Conservation (phyloP, 2,329 filamentous ascomycete genomes). For the Arthroderma uncinatum region DNA sequence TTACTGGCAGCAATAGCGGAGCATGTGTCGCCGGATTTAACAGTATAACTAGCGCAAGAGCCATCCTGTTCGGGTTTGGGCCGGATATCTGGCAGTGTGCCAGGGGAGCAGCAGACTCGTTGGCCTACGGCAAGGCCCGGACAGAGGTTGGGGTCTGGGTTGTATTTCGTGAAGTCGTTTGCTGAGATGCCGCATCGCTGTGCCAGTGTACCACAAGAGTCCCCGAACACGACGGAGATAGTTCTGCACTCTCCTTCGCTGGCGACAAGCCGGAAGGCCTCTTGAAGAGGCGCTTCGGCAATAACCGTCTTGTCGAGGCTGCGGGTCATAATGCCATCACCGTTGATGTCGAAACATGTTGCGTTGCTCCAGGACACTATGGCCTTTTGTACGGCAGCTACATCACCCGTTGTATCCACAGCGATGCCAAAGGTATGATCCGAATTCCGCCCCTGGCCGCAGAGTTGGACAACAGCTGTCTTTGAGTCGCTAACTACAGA, state of each 20-base stretch:
- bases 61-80: slow-evolving; percentile 31
- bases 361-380: slow-evolving; percentile 1
- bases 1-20: slow-evolving; percentile 23
- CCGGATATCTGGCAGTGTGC: slow-evolving; percentile 26
- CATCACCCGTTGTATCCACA: slow-evolving; percentile 3
- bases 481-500: no score
- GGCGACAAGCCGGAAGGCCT: not conserved
- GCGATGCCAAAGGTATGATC: slow-evolving; percentile 4
- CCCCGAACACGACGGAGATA: slow-evolving; percentile 25
- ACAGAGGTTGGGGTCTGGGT: slow-evolving; percentile 23
- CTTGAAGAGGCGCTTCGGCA: not conserved
- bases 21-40: slow-evolving; percentile 30
- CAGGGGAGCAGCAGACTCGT: slow-evolving; percentile 30
- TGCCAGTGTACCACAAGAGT: slow-evolving; percentile 30
- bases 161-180: slow-evolving; percentile 31
- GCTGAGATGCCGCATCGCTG: slow-evolving; percentile 28
- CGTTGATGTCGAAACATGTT: not conserved
- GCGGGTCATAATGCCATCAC: not conserved
- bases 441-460: not conserved
- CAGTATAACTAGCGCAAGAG: slow-evolving; percentile 28
- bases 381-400: not conserved
- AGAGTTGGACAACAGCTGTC: slow-evolving; percentile 4
- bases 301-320: no score
- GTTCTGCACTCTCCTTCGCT: slow-evolving; percentile 8
- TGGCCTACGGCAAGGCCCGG: slow-evolving; percentile 24